Evolutionary conservation across 306 rosid species (phyloP).

Genomic region (Canavalia ensiformis): DNA sequence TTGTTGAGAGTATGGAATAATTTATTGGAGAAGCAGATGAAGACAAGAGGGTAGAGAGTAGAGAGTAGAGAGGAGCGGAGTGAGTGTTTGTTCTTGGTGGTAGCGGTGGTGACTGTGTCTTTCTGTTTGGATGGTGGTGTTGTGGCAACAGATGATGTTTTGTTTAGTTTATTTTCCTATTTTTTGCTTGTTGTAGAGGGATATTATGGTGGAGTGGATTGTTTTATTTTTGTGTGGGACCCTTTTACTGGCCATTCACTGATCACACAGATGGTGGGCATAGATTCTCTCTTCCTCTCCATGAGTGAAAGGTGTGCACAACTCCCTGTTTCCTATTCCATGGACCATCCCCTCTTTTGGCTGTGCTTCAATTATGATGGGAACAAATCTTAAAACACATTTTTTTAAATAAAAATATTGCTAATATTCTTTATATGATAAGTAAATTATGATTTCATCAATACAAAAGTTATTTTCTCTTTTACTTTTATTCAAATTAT

Average conservation of each 20-base stretch:
- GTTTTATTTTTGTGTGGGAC: slow-evolving; percentile 48
- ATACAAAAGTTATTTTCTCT: too few species aligned
- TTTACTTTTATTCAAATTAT: too few species aligned
- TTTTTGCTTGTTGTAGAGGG: neutral
- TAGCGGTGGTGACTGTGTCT: neutral
- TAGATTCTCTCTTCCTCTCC: slow-evolving; percentile 10
- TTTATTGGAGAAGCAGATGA: slow-evolving; percentile 30
- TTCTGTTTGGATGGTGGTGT: neutral
- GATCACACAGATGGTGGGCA: slow-evolving; percentile 56
- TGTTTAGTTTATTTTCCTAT: neutral
- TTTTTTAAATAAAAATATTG: too few species aligned
- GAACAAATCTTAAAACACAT: too few species aligned
- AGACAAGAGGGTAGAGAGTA: neutral
- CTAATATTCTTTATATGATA: too few species aligned
- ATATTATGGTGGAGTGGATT: slow-evolving; percentile 21
- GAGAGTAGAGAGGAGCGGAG: neutral
- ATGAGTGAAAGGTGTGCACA: neutral
- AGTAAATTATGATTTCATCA: too few species aligned
- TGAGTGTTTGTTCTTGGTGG: neutral
- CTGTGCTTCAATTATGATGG: neutral
- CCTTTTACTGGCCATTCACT: slow-evolving; percentile 40
- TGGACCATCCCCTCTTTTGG: neutral
- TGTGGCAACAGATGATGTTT: slow-evolving; percentile 25
- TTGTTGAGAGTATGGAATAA: slow-evolving; percentile 45
- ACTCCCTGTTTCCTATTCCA: neutral